These are phyloP conservation scores for Globisporangium ultimum DNA, from an alignment of 352 stramenopile genomes.

Conservation along the genomic window DNA sequence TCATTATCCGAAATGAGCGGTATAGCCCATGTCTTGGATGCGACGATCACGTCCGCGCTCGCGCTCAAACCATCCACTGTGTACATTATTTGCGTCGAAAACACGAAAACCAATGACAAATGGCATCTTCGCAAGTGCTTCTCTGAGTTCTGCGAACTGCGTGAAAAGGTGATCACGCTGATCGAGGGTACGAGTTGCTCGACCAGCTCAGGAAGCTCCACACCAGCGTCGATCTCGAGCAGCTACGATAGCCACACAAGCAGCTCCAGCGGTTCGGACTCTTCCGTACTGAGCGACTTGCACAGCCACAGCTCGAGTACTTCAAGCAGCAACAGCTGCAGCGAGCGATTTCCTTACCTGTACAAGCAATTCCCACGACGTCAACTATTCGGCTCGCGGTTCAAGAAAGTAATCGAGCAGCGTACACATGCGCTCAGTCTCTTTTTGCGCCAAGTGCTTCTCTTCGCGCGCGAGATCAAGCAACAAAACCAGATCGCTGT, in stretches of 20 bases:
- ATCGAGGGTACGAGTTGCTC: conserved; percentile 38
- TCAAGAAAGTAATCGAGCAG: conserved; percentile 68
- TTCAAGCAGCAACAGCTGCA: conserved; percentile 17
- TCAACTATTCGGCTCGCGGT: conserved; percentile 62
- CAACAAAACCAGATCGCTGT: conserved; percentile 60
- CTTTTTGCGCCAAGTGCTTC: conserved; percentile 57
- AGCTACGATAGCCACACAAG: conserved; percentile 11
- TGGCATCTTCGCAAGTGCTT: conserved; percentile 76
- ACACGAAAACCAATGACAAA: conserved; percentile 30
- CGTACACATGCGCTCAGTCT: conserved; percentile 52
- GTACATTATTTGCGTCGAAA: conserved; percentile 66
- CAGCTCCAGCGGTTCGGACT: conserved; percentile 12
- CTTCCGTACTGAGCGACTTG: conserved; percentile 8
- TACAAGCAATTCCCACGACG: conserved; percentile 66
- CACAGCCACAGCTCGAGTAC: conserved; percentile 18
- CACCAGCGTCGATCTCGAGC: background rate
- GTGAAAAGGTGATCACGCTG: conserved; percentile 58
- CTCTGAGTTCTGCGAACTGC: conserved; percentile 70
- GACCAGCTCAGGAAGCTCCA: background rate
- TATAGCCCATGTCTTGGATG: conserved; percentile 44
- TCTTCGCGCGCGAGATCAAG: conserved; percentile 48
- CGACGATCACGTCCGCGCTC: conserved; percentile 60
- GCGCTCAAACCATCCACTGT: conserved; percentile 72
- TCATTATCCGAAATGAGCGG: conserved; percentile 25
- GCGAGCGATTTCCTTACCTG: conserved; percentile 51